A percentile compares a stretch with the other conserved stretches of the same genome.
These are phyloP conservation scores for Whalleya microplaca DNA, from an alignment of 2,329 filamentous ascomycete species.

Conservation along the genomic window DNA sequence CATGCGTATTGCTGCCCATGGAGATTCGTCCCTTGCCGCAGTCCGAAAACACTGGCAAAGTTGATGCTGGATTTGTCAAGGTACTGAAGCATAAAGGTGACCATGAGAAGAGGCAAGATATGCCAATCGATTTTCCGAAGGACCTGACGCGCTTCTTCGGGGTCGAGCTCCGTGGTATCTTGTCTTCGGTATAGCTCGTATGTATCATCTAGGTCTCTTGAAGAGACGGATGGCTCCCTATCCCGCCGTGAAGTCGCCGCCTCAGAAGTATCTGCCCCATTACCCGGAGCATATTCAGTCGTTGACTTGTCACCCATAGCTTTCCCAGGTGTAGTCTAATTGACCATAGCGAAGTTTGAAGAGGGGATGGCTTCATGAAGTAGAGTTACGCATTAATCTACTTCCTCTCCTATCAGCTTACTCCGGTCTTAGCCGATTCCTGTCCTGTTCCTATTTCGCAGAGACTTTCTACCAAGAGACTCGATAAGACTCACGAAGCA, in stretches of 20 bases:
- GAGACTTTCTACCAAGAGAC: not conserved
- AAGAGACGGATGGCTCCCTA: constrained; percentile 25
- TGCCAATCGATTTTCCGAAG: constrained; percentile 37
- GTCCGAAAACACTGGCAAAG: constrained; percentile 54
- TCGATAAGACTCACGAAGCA: constrained; percentile 11
- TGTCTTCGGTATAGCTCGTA: constrained; percentile 39
- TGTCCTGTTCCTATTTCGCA: not conserved
- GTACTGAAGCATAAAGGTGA: constrained; percentile 40
- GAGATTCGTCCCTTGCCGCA: constrained; percentile 51
- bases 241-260: constrained; percentile 5
- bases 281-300: constrained; percentile 5
- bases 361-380: not conserved
- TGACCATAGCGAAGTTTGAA: not conserved
- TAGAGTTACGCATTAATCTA: not conserved
- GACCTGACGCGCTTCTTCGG: constrained; percentile 34
- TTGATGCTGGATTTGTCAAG: constrained; percentile 49
- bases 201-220: constrained; percentile 38
- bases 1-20: constrained; percentile 56
- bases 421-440: not conserved
- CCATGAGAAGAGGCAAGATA: constrained; percentile 38
- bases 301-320: constrained; percentile 25
- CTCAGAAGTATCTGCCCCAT: not conserved
- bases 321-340: not conserved
- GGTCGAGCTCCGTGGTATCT: constrained; percentile 29
- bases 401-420: not conserved